Base-by-base conservation (phyloP, 352 stramenopile genomes). In the Phytophthora idaei region DNA sequence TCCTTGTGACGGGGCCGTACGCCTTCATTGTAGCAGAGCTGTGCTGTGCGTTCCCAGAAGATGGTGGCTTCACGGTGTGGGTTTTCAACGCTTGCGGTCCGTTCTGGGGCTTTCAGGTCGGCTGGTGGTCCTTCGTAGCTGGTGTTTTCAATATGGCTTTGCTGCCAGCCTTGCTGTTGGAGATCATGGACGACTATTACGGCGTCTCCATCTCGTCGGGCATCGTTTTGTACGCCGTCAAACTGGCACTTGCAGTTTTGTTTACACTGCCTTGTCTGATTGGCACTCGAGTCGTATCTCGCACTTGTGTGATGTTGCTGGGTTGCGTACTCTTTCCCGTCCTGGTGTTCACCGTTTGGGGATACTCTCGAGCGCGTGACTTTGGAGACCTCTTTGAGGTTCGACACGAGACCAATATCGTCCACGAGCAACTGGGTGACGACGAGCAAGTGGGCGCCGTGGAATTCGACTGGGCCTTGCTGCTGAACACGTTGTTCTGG, bases 401-500 rank as follows among this genome's bases (percentile, higher is more conserved):
- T 89, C 54, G 84, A 87, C 71, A 87, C 39, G 48, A 73, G 29
- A 29, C 41, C 36, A 78, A 73, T 36, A 56, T 68, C 17, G 72
- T 76, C 62, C 31, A 80, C 44, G 25, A 64, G 3, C 50, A 67
- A 5, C 45, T 59, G 1, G 54, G 37, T 9, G 68, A 84, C 54
- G 71, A 55, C 93, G 97, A 75, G 73, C 97, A 56, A 51, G 98
- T 47, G 6, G 70, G 74, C 2, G 14, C 28, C 3, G 29, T 77
- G 2, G 32, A 56, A 9, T 84, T 83, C 39, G 39, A 95, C 8
- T 97, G 89, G 88, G 67, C 82, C n/a, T 71, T 85, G 17, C 92
- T 92, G 28, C 56, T 98, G 10, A 98, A 97, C 70, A 97, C 94
- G 44, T 76, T 98, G 25, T 98, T 98, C 69, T 98, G 93, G 93